Evolutionary conservation across 306 rosid genomes (phyloP), one percentile per base, ranked within the genome.

Genomic region (Pterocarpus santalinus): DNA sequence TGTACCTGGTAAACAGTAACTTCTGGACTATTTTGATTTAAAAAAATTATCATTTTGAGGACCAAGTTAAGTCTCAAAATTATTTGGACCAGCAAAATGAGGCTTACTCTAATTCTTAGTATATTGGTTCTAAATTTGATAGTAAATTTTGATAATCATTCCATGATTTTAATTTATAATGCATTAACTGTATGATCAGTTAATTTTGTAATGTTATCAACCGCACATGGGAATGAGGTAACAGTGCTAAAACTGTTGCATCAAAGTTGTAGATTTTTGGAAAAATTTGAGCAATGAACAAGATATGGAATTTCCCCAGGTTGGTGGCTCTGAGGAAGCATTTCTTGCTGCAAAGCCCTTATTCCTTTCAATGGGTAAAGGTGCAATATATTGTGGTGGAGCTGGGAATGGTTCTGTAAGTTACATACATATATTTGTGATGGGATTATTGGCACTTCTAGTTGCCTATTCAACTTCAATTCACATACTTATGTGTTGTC

Each of bases 361-460:
- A 51, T 90, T 95, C 64, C 86, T 80, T 72, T 86, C 96, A 8
- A 95, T 93, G 98, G 99, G 99, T 32, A 91, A 88, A 90, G 90
- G 87, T 86, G 81, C 90, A 65, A 85, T 95, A 64, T 86, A 88
- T 80, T 95, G 98, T 81, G 99, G 99, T 41, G 87, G 85, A 72
- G 83, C 93, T n/a, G 99, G 98, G 87, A 93, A 86, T 87, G 98
- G 99, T 82, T 91, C 98, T n/a, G 97, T 95, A 77, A 92, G 98
- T 86, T 86, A 46, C 76, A 79, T 57, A 30, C 36, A 46, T 76
- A 75, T 46, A 78, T 60, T 38, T 38, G 51, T 28, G 30, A 4
- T 28, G n/a, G 51, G 17, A 2, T 34, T 41, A 44, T 67, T 67
- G 32, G 47, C 28, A 47, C 68, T 73, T 52, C 35, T 13, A n/a